These are phyloP conservation scores for Pelargonium fulgidum DNA, from an alignment of 441 rosid genomes.

Conservation along the genomic window DNA sequence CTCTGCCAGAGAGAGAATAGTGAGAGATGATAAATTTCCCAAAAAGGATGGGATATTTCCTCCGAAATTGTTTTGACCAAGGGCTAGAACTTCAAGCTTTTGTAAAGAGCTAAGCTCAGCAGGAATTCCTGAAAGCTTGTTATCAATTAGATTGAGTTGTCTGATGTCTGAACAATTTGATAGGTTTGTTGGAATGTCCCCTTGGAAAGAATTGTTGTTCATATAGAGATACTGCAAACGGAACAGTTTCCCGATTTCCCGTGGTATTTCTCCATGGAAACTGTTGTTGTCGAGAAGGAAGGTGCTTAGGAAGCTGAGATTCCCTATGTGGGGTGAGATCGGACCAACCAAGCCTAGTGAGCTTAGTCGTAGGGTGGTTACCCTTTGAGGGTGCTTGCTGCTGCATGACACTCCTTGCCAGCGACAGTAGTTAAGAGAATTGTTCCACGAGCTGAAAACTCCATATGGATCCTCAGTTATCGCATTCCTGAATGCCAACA, in stretches of 20 bases:
- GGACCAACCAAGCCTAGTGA: constrained; percentile 16
- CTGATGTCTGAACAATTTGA: constrained; percentile 18
- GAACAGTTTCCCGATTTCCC: constrained; percentile 18
- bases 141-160: not conserved
- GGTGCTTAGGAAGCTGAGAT: constrained; percentile 19
- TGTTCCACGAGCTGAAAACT: not conserved
- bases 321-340: constrained; percentile 18
- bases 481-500: not conserved
- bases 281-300: constrained; percentile 16
- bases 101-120: constrained; percentile 11
- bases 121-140: constrained; percentile 18
- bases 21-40: not conserved
- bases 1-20: not conserved
- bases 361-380: constrained; percentile 8
- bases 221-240: constrained; percentile 10
- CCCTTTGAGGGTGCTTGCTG: not conserved
- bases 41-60: constrained; percentile 17
- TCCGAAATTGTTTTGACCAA: not conserved
- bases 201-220: constrained; percentile 15
- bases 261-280: constrained; percentile 23
- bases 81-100: not conserved
- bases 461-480: not conserved
- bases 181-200: constrained; percentile 23
- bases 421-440: not conserved
- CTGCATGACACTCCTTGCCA: constrained; percentile 5